Base-by-base conservation (phyloP, 2,329 filamentous ascomycete species). In the Exophiala oligosperma region DNA sequence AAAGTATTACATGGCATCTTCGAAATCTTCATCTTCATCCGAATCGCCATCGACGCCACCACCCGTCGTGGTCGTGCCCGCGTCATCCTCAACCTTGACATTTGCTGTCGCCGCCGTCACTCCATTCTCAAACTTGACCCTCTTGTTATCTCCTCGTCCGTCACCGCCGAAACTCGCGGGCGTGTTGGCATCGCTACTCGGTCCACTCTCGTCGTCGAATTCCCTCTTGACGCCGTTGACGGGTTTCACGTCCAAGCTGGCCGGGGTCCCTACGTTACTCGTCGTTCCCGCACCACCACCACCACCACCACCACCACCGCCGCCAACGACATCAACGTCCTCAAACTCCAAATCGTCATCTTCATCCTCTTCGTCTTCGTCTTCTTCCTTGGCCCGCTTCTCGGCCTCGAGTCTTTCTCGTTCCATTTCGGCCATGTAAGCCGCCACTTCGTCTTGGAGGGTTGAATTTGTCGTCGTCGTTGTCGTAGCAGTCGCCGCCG, bases 1-100 rank as follows among this genome's bases (percentile, higher is more conserved):
- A 17, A 17, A 17, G 17, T 11, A 32, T 56, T 40, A 64, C 28
- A 64, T 57, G 23, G 60, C 62, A 48, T 64, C 62, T 52, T 68
- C 66, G 57, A 68, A 68, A 38, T 66, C 66, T 46, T 68, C 66
- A 35, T 66, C 65, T 37, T 68, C 66, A n/a, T 67, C 65, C 6
- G 61, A 64, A 51, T 67, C 65, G 9, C 37, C 62, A 11, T 63
- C 54, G 3, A 29, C 51, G 29, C 41, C 46, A 26, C 24, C 17
- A 9, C n/a, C 37, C n/a, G 37, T 40, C 4, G 11, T 12, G 11
- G n/a, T 9, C 4, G n/a, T 9, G n/a, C 12, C 24, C 23, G 23
- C 37, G 17, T 32, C 37, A 12, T 35, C 12, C 28, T 60, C 49
- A 29, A 40, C 32, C 37, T 54, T 57, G 28, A 47, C 52, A 56